phyloP scores from a whole-genome alignment of 2,329 filamentous ascomycete genomes.

The Cordyceps militaris region DNA sequence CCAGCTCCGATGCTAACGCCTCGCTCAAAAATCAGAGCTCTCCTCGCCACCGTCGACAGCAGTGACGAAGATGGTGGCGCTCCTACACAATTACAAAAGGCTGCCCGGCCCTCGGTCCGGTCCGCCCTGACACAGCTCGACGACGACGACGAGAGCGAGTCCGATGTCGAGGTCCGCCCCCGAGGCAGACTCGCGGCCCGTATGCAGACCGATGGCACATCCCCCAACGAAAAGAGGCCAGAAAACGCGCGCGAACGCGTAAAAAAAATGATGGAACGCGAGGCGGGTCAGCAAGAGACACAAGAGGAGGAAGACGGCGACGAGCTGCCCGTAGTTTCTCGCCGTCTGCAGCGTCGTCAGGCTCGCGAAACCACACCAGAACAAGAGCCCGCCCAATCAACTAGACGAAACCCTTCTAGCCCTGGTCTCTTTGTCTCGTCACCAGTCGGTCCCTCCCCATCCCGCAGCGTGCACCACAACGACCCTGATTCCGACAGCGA shows the following conservation, averaged over 20 bases:
- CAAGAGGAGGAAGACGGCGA: conserved; percentile 33
- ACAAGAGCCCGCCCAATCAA: conserved; percentile 15
- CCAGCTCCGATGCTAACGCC: conserved; percentile 41
- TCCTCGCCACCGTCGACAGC: conserved; percentile 43
- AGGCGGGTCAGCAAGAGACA: conserved; percentile 19
- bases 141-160: conserved; percentile 39
- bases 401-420: conserved; percentile 22
- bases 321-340: conserved; percentile 33
- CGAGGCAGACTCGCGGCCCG: conserved; percentile 58
- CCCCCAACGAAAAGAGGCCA: conserved; percentile 15
- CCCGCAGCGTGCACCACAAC: conserved; percentile 21
- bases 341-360: conserved; percentile 32
- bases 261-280: conserved; percentile 34
- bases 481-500: conserved; percentile 37
- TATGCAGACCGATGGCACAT: conserved; percentile 40
- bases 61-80: conserved; percentile 38
- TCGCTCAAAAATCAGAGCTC: conserved; percentile 46
- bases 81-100: conserved; percentile 18
- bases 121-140: conserved; percentile 21
- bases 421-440: conserved; percentile 53
- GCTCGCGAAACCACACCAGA: conserved; percentile 29
- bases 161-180: conserved; percentile 38
- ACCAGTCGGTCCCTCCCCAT: conserved; percentile 31
- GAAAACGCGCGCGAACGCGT: conserved; percentile 35
- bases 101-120: conserved; percentile 16